phyloP scores from a whole-genome alignment of 352 stramenopile species.

The Phytophthora pinifolia region DNA sequence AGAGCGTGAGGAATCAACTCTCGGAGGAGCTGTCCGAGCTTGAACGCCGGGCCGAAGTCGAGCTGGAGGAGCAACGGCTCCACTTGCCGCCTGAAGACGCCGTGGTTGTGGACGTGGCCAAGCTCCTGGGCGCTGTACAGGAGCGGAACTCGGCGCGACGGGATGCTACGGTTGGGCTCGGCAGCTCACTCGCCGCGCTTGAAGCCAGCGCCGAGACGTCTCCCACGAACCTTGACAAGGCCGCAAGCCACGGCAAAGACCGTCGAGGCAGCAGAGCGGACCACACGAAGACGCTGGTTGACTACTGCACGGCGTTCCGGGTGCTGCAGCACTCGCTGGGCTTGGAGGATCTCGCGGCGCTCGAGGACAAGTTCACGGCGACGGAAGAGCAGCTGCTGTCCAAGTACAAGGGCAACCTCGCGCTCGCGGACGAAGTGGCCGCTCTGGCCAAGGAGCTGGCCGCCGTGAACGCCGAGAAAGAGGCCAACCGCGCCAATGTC shows the following conservation, averaged over 20 bases:
- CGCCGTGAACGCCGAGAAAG: constrained; percentile 30
- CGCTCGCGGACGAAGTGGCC: constrained; percentile 52
- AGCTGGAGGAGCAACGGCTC: constrained; percentile 52
- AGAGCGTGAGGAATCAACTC: constrained; percentile 48
- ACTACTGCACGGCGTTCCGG: constrained; percentile 43
- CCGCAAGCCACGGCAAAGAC: background rate
- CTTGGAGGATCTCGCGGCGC: constrained; percentile 24
- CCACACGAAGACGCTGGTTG: constrained; percentile 15
- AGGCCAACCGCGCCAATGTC: constrained; percentile 33
- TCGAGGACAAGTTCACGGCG: constrained; percentile 49
- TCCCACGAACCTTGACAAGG: constrained; percentile 1
- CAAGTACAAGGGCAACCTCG: constrained; percentile 57
- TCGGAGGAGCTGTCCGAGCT: constrained; percentile 58
- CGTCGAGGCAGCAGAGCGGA: background rate
- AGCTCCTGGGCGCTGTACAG: constrained; percentile 61
- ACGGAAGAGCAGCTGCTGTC: constrained; percentile 66
- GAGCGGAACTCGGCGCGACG: constrained; percentile 26
- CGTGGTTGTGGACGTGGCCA: constrained; percentile 58
- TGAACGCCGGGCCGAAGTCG: constrained; percentile 53
- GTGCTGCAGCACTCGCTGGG: constrained; percentile 54
- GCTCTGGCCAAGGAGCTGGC: constrained; percentile 39
- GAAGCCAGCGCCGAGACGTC: background rate
- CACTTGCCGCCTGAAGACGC: constrained; percentile 66
- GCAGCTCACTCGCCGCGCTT: constrained; percentile 1
- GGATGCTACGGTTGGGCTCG: constrained; percentile 10